Evolutionary conservation across 352 stramenopile species (phyloP).

Genomic region (Pythium folliculosum): DNA sequence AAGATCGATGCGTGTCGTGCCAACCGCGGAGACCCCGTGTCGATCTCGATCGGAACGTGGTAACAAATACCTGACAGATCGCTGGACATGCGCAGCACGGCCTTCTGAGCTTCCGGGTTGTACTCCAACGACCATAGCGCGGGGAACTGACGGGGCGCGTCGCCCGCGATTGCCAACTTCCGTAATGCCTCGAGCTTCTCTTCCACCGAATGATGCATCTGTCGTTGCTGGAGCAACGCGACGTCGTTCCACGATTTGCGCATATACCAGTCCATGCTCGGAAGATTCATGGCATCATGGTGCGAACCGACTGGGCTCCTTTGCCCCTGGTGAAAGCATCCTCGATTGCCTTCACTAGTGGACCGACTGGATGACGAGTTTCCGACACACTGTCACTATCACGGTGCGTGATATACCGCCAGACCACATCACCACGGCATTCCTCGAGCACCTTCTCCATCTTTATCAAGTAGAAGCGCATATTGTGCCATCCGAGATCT

Average conservation of each 20-base stretch:
- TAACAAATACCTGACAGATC: conserved; percentile 21
- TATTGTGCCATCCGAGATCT: not conserved
- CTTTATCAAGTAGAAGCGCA: conserved; percentile 22
- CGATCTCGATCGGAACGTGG: conserved; percentile 24
- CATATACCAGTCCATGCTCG: conserved; percentile 23
- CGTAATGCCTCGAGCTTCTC: conserved; percentile 3
- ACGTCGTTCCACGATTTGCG: conserved; percentile 18
- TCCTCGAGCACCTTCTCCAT: conserved; percentile 24
- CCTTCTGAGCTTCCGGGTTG: not conserved
- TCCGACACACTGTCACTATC: no score
- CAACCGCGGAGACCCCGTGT: not conserved
- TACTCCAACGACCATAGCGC: conserved; percentile 19
- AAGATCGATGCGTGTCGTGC: conserved; percentile 6
- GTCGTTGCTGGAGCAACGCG: conserved; percentile 6
- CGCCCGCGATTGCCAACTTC: conserved; percentile 4
- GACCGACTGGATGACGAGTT: not conserved
- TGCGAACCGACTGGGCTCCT: not conserved
- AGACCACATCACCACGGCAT: conserved; percentile 5
- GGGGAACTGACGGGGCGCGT: conserved; percentile 9
- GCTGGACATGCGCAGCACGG: conserved; percentile 10
- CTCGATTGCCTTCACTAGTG: not conserved
- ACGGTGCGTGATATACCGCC: conserved; percentile 7
- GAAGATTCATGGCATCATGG: conserved; percentile 18
- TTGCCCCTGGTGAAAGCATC: conserved; percentile 2
- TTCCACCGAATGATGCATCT: conserved; percentile 15